Evolutionary conservation across 2,329 filamentous ascomycete genomes (phyloP).

Genomic region (Penicillium sp.): DNA sequence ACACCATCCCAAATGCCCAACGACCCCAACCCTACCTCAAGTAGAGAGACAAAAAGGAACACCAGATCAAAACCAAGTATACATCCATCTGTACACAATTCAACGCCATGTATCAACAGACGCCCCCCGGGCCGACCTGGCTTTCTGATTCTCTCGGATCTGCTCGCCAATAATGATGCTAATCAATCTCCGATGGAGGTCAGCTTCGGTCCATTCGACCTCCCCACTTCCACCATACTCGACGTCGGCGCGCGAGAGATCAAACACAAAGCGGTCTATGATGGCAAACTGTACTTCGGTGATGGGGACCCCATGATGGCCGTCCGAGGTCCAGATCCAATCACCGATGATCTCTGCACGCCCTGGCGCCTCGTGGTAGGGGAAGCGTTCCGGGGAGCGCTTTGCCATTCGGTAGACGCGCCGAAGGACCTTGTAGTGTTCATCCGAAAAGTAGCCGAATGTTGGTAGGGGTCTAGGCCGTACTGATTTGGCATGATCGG

Average conservation of each 20-base stretch:
- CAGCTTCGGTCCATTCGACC: constrained; percentile 52
- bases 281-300: constrained; percentile 52
- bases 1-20: constrained; percentile 25
- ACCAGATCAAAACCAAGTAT: constrained; percentile 17
- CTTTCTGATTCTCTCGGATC: constrained; percentile 49
- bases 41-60: constrained; percentile 8
- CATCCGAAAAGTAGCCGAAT: constrained; percentile 51
- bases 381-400: constrained; percentile 45
- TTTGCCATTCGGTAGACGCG: constrained; percentile 49
- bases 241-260: constrained; percentile 43
- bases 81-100: constrained; percentile 15
- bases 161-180: constrained; percentile 56
- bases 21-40: constrained; percentile 19
- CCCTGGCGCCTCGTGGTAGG: constrained; percentile 43
- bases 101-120: constrained; percentile 39
- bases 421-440: constrained; percentile 48
- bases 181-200: constrained; percentile 52
- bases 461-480: constrained; percentile 38
- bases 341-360: constrained; percentile 50
- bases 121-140: constrained; percentile 32
- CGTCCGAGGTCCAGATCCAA: constrained; percentile 52
- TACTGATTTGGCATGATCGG: constrained; percentile 19
- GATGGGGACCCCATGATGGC: constrained; percentile 47
- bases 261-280: constrained; percentile 48
- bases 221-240: constrained; percentile 45